A percentile compares a stretch with the other conserved stretches of the same genome.
Conservation (phyloP, 805 yeast species). For the Candida khao-thaluensis region DNA sequence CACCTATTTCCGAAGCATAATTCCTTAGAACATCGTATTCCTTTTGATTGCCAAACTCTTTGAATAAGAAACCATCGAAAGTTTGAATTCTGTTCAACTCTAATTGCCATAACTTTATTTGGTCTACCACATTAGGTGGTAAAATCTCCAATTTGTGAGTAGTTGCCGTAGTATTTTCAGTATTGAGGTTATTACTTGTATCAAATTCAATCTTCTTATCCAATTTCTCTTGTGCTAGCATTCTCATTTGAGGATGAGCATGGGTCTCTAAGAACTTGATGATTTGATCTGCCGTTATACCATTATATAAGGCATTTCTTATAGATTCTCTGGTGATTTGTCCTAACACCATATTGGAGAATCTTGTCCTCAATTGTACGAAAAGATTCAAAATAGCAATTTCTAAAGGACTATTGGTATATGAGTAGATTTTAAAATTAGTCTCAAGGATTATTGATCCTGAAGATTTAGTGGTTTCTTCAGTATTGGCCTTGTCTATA, state of each 20-base stretch:
- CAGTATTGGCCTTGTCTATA: conserved; percentile 56
- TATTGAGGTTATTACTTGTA: conserved; percentile 46
- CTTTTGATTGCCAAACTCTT: conserved; percentile 73
- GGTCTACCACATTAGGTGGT: conserved; percentile 97
- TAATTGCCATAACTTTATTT: conserved; percentile 91
- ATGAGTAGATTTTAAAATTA: conserved; percentile 88
- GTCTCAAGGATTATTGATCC: conserved; percentile 91
- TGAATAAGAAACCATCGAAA: conserved; percentile 81
- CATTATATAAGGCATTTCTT: conserved; percentile 76
- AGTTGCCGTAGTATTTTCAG: conserved; percentile 41
- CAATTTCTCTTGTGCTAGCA: conserved; percentile 65
- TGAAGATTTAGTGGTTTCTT: conserved; percentile 40
- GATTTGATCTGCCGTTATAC: conserved; percentile 94
- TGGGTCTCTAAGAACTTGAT: conserved; percentile 85
- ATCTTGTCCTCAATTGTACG: conserved; percentile 80
- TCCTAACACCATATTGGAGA: conserved; percentile 90
- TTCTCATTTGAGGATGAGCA: conserved; percentile 89
- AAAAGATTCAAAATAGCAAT: conserved; percentile 88
- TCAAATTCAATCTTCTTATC: conserved; percentile 68
- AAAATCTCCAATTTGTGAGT: conserved; percentile 59
- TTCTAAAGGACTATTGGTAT: conserved; percentile 91
- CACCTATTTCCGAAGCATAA: conserved; percentile 91
- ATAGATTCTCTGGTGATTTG: conserved; percentile 90
- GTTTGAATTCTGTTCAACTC: conserved; percentile 90
- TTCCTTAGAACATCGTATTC: conserved; percentile 72